Base-by-base conservation (phyloP, 345 rosid species). In the Populus davidiana region DNA sequence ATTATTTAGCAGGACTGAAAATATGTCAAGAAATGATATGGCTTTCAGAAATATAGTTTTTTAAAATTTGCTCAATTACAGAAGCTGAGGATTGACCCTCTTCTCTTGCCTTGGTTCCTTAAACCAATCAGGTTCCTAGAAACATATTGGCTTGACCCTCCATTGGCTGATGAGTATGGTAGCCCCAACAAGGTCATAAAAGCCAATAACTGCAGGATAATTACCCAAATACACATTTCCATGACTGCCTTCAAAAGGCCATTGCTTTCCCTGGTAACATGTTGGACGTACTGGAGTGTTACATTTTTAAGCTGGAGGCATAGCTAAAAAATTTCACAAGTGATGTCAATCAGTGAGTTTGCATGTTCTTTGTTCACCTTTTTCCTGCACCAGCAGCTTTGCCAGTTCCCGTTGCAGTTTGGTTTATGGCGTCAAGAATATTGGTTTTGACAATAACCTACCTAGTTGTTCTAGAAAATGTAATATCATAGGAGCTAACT, bases 401-500 rank as follows among this genome's bases (percentile, higher is more conserved):
- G 27, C 62, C 5, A 56, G 62, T n/a, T n/a, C 25, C 62, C 23
- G 11, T 56, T 56, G 62, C 27, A 56, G 27, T 56, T n/a, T 59
- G 36, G 20, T 75, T 69, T 47, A 41, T 56, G 29, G 56, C 25
- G 8, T 81, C 56, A n/a, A 33, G 63, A 67, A 52, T 77, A 65
- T 25, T 75, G 69, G 61, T 21, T 25, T 21, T 31, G 54, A 36
- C 73, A 70, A 20, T 70, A 29, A 8, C 35, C 13, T 49, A 27
- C 11, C 8, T 16, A 8, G 21, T 50, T 50, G 6, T 70, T 35
- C 62, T 71, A 6, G 43, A 71, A 23, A 50, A 52, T 71, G 5
- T 52, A 4, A 41, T 71, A 50, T 27, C 3, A 5, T 31, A 2
- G 82, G 67, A 38, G 65, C 85, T 86, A 69, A 83, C 62, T 52